Evolutionary conservation across 2,329 filamentous ascomycete genomes (phyloP).

Genomic region (Mycocentrospora acerina): DNA sequence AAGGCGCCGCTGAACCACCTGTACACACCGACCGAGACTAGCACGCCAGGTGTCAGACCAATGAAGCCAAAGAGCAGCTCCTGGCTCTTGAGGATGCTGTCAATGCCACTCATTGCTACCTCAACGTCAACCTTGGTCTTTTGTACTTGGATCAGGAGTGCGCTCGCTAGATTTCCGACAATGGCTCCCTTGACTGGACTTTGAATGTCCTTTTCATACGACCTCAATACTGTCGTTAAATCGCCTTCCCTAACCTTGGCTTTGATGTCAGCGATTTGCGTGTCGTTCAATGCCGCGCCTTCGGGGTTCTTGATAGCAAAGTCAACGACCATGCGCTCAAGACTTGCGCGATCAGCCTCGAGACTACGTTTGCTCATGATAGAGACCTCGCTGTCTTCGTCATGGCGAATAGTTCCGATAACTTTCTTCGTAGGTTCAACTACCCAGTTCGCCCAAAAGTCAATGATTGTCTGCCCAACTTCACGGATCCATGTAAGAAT

Average conservation of each 20-base stretch:
- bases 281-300: conserved; percentile 62
- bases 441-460: conserved; percentile 98
- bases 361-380: conserved; percentile 95
- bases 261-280: conserved; percentile 72
- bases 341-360: conserved; percentile 82
- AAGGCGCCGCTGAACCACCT: conserved; percentile 72
- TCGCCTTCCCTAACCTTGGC: conserved; percentile 86
- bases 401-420: conserved; percentile 88
- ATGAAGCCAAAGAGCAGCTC: conserved; percentile 97
- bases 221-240: conserved; percentile 84
- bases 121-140: conserved; percentile 99
- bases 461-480: conserved; percentile 73
- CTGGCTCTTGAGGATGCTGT: conserved; percentile 90
- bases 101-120: conserved; percentile 92
- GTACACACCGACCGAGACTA: conserved; percentile 75
- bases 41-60: conserved; percentile 86
- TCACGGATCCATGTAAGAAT: conserved; percentile 79
- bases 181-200: conserved; percentile 81
- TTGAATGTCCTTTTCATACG: conserved; percentile 86
- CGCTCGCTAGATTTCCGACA: conserved; percentile 82
- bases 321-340: conserved; percentile 97
- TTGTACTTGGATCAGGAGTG: conserved; percentile 92
- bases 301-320: conserved; percentile 84
- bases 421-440: conserved; percentile 81
- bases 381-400: conserved; percentile 88